Evolutionary conservation across 495 filamentous ascomycete genomes (phyloP), one percentile per base, ranked within the genome.

Genomic region (Neurospora sp.): DNA sequence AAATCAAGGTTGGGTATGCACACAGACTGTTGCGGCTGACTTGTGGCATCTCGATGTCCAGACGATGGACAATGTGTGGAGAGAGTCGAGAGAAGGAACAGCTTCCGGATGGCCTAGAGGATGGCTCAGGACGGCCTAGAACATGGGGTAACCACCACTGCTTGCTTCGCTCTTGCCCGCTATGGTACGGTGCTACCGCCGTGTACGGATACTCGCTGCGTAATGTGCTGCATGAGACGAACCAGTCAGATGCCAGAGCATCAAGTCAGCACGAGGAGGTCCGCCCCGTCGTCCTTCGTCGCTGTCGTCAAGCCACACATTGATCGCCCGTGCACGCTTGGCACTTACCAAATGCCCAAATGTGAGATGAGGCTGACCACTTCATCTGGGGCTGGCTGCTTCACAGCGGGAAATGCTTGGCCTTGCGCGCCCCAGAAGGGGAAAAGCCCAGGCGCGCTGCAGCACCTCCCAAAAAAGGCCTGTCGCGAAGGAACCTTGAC

Each of bases 391-490:
- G 54, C 54, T 62, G 54, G 1, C n/a, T 23, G 54, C 54, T 62
- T 31, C 23, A 31, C 23, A 31, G 27, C 54, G 27, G 14, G 54
- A 66, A 66, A 35, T 66, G 54, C 54, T 66, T 66, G 54, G 54
- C 54, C 54, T 66, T 66, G 27, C 27, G 54, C 27, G 27, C 54
- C 54, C 27, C 31, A 66, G 54, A 66, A 66, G 54, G 54, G 54
- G 54, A 66, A 66, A 62, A 62, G 54, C 69, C 70, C 69, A 71
- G 76, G 77, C 79, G 78, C 75, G 78, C 27, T 72, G 70, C 73
- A 71, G 70, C 71, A 78, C 74, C 75, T 77, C 71, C 72, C 72
- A 77, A 79, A 75, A 79, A 73, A 9, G 54, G 54, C 54, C 54
- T 62, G 54, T 62, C 54, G 54, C 54, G 54, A 62, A 62, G 54